Conservation (phyloP, 225 moss, liverwort and hornwort genomes). For the Takakia lepidozioides region DNA sequence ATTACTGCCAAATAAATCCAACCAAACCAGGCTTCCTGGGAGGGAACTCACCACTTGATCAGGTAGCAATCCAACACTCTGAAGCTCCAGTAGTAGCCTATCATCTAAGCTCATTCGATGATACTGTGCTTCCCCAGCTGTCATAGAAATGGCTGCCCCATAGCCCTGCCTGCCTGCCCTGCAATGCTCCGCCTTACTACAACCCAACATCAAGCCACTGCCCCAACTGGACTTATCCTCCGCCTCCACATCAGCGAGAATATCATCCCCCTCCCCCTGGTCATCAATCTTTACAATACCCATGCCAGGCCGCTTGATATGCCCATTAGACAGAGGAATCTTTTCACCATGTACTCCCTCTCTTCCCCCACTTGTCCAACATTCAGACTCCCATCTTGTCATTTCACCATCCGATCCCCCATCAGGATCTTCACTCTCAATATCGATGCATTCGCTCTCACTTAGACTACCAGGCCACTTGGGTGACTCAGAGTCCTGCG, state of each 20-base stretch:
- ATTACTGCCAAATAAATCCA: no score
- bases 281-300: conserved; percentile 13
- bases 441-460: conserved; percentile 55
- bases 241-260: conserved; percentile 30
- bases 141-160: conserved; percentile 25
- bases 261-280: conserved; percentile 57
- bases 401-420: conserved; percentile 74
- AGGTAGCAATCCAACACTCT: conserved; percentile 65
- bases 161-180: conserved; percentile 8
- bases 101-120: conserved; percentile 84
- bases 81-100: conserved; percentile 66
- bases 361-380: conserved; percentile 53
- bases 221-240: conserved; percentile 27
- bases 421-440: conserved; percentile 35
- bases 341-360: conserved; percentile 22
- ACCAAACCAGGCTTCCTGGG: no score
- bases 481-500: conserved; percentile 40
- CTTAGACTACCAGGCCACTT: conserved; percentile 49
- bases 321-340: conserved; percentile 22
- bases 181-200: conserved; percentile 31
- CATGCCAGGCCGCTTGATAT: conserved; percentile 5
- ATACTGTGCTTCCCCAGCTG: conserved; percentile 78
- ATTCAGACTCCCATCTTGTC: conserved; percentile 56
- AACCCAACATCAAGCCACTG: conserved; percentile 25
- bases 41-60: conserved; percentile 48